Evolutionary conservation across 2,329 filamentous ascomycete genomes (phyloP).

Genomic region (Fusarium buxicola): DNA sequence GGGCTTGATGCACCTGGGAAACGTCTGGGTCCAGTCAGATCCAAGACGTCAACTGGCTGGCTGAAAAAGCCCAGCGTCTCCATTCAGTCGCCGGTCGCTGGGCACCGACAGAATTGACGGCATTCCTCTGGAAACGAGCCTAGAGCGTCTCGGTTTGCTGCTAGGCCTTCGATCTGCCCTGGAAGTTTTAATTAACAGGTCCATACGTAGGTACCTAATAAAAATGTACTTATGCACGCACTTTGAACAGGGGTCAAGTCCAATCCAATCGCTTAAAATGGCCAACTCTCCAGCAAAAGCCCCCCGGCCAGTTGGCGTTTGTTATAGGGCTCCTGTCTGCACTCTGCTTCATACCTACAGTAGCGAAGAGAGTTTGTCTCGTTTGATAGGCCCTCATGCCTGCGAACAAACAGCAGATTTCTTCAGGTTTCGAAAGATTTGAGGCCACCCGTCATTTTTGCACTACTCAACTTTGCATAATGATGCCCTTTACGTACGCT

Average conservation of each 20-base stretch:
- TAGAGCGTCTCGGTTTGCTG: slow-evolving; percentile 14
- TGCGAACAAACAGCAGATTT: slow-evolving; percentile 14
- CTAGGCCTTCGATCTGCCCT: slow-evolving; percentile 32
- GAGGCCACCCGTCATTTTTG: neutral
- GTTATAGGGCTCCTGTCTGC: slow-evolving; percentile 19
- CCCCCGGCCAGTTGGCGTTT: slow-evolving; percentile 14
- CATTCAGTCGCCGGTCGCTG: slow-evolving; percentile 30
- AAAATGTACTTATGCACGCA: slow-evolving; percentile 45
- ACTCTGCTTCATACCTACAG: slow-evolving; percentile 13
- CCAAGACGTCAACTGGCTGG: slow-evolving; percentile 14
- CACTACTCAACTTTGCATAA: neutral
- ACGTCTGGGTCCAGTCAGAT: slow-evolving; percentile 9
- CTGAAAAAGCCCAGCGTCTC: neutral
- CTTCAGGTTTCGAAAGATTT: slow-evolving; percentile 5
- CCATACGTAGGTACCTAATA: slow-evolving; percentile 18
- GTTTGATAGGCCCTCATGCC: slow-evolving; percentile 5
- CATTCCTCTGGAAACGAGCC: slow-evolving; percentile 45
- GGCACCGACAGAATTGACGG: slow-evolving; percentile 40
- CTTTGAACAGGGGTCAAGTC: slow-evolving; percentile 32
- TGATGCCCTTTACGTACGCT: neutral
- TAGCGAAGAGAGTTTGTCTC: neutral
- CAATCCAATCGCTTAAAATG: slow-evolving; percentile 18
- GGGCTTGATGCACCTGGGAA: neutral
- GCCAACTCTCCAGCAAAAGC: slow-evolving; percentile 21
- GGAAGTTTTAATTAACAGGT: slow-evolving; percentile 32